phyloP scores from a whole-genome alignment of 176 grass and related monocot genomes.

The Pharus latifolius region DNA sequence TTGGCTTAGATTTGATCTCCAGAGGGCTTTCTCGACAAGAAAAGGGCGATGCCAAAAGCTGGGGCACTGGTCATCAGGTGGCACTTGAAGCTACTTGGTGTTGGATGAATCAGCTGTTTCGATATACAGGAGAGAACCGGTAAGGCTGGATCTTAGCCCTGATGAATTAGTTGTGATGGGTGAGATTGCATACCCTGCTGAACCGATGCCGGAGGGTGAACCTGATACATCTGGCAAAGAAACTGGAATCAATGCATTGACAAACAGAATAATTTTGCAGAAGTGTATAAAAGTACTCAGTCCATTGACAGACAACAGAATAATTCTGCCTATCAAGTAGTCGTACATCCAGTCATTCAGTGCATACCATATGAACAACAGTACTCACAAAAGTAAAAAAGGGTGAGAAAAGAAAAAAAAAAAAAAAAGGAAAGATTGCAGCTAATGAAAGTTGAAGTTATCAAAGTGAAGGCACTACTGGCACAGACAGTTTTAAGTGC shows the following conservation, averaged over 20 bases:
- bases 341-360: no score
- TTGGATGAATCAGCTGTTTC: neutral
- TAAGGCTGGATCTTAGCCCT: constrained; percentile 15
- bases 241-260: constrained; percentile 1
- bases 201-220: constrained; percentile 11
- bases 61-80: neutral
- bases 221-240: constrained; percentile 20
- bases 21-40: neutral
- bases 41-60: neutral
- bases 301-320: no score
- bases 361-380: neutral
- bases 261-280: neutral
- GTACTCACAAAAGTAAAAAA: no score
- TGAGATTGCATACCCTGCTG: constrained; percentile 3
- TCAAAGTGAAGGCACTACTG: neutral
- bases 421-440: no score
- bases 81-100: neutral
- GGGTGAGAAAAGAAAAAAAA: no score
- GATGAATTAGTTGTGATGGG: neutral
- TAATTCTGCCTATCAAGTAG: no score
- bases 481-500: neutral
- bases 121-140: neutral
- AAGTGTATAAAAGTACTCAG: neutral
- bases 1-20: neutral
- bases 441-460: neutral